Percentiles rank a stretch among this genome's conserved stretches.
Conservation (phyloP, 345 rosid genomes). For the Moricandia moricandioides region DNA sequence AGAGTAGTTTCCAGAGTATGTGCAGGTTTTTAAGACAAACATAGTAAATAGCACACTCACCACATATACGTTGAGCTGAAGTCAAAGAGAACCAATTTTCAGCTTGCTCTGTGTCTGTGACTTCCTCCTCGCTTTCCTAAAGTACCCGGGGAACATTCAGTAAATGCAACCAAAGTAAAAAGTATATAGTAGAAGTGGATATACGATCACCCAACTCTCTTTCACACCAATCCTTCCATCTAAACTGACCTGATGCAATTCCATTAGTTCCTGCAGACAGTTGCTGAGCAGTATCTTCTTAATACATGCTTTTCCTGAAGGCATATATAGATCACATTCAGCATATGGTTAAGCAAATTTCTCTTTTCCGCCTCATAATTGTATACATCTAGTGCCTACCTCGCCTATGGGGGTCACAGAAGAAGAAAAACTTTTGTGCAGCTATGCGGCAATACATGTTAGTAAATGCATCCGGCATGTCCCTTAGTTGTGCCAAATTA, state of each 20-base stretch:
- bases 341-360: background rate
- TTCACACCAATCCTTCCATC: slow-evolving; percentile 4
- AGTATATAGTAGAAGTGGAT: slow-evolving; percentile 1
- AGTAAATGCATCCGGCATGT: slow-evolving; percentile 82
- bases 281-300: slow-evolving; percentile 94
- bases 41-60: slow-evolving; percentile 47
- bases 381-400: slow-evolving; percentile 40
- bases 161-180: background rate
- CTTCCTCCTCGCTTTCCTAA: slow-evolving; percentile 97
- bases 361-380: background rate
- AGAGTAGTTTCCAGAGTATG: slow-evolving; percentile 9
- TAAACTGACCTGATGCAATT: slow-evolving; percentile 83
- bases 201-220: background rate
- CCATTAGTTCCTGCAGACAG: slow-evolving; percentile 99
- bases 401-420: slow-evolving; percentile 97
- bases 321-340: slow-evolving; percentile 10
- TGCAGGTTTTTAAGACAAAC: background rate
- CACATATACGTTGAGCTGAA: slow-evolving; percentile 96
- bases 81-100: slow-evolving; percentile 99
- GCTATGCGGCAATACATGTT: slow-evolving; percentile 97
- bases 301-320: slow-evolving; percentile 91
- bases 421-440: slow-evolving; percentile 96
- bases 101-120: slow-evolving; percentile 95
- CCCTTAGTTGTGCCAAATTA: slow-evolving; percentile 90
- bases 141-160: slow-evolving; percentile 6